These are phyloP conservation scores for Cucurbitaria berberidis DNA, from an alignment of 2,329 filamentous ascomycete genomes.

Conservation along the genomic window DNA sequence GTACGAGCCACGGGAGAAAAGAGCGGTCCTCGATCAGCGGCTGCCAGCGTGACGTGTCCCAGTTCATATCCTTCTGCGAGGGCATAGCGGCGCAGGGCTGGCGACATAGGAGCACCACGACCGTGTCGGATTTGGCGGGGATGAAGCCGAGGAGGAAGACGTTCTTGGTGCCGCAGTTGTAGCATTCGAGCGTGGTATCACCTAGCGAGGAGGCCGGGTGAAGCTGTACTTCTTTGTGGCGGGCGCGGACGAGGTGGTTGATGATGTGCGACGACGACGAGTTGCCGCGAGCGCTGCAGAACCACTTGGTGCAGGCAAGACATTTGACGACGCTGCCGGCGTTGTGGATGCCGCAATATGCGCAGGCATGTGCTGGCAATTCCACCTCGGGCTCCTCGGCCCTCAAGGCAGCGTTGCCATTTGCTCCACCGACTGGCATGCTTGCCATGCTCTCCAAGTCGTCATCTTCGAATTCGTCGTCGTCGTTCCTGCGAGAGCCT, in stretches of 20 bases:
- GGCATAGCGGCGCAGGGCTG: slow-evolving; percentile 94
- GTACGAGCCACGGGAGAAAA: slow-evolving; percentile 92
- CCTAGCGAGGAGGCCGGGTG: slow-evolving; percentile 92
- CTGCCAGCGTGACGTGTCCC: slow-evolving; percentile 98
- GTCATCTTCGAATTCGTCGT: slow-evolving; percentile 88
- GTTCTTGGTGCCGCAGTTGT: slow-evolving; percentile 99
- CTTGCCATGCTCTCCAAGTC: slow-evolving; percentile 75
- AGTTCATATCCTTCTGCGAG: slow-evolving; percentile 99
- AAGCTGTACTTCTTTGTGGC: slow-evolving; percentile 98
- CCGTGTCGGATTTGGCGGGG: slow-evolving; percentile 96
- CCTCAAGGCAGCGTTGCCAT: slow-evolving; percentile 60
- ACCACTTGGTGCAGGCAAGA: slow-evolving; percentile 95
- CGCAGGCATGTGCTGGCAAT: slow-evolving; percentile 87
- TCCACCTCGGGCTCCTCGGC: slow-evolving; percentile 73
- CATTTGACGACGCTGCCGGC: slow-evolving; percentile 96
- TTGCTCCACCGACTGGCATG: slow-evolving; percentile 76
- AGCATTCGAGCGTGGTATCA: slow-evolving; percentile 96
- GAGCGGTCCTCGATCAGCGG: slow-evolving; percentile 96
- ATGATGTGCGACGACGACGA: slow-evolving; percentile 97
- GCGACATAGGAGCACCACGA: slow-evolving; percentile 94
- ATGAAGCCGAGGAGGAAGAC: slow-evolving; percentile 98
- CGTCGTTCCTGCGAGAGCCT: slow-evolving; percentile 73
- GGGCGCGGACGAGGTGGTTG: slow-evolving; percentile 94
- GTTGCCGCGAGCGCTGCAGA: slow-evolving; percentile 96
- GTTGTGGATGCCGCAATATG: slow-evolving; percentile 97